Conservation (phyloP, 306 rosid genomes). For the Vigna radiata region DNA sequence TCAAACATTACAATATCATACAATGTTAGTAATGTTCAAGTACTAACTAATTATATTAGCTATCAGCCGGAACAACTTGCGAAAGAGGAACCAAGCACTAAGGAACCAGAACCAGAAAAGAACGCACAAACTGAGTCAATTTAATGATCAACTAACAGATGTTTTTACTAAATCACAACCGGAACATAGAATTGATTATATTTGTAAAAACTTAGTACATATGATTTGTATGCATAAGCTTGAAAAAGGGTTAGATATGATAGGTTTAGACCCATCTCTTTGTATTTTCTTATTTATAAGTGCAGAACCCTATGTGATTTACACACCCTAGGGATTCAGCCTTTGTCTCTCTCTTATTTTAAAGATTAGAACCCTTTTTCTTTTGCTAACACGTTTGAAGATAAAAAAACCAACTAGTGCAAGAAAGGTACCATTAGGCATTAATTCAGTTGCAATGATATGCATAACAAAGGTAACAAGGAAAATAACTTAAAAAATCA, state of each 20-base stretch:
- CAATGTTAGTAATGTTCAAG: background rate
- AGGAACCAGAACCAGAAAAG: slow-evolving; percentile 11
- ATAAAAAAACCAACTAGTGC: background rate
- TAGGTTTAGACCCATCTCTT: no score
- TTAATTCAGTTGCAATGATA: slow-evolving; percentile 17
- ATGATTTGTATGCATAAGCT: no score
- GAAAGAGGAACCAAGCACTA: background rate
- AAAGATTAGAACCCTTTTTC: no score
- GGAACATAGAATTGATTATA: no score
- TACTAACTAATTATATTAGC: background rate
- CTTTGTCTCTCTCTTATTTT: no score
- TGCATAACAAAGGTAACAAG: slow-evolving; percentile 2
- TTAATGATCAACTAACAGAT: background rate
- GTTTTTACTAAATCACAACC: no score
- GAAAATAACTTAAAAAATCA: background rate
- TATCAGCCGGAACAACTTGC: slow-evolving; percentile 18
- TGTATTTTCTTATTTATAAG: no score
- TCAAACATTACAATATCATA: no score
- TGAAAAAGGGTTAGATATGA: no score
- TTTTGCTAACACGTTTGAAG: background rate
- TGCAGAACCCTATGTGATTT: no score
- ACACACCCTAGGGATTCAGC: no score
- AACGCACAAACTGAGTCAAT: slow-evolving; percentile 11
- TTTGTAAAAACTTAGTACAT: no score
- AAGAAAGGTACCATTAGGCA: slow-evolving; percentile 1